Evolutionary conservation across 2,329 filamentous ascomycete genomes (phyloP), one percentile per base, ranked within the genome.

Genomic region (Penicillium digitatum): DNA sequence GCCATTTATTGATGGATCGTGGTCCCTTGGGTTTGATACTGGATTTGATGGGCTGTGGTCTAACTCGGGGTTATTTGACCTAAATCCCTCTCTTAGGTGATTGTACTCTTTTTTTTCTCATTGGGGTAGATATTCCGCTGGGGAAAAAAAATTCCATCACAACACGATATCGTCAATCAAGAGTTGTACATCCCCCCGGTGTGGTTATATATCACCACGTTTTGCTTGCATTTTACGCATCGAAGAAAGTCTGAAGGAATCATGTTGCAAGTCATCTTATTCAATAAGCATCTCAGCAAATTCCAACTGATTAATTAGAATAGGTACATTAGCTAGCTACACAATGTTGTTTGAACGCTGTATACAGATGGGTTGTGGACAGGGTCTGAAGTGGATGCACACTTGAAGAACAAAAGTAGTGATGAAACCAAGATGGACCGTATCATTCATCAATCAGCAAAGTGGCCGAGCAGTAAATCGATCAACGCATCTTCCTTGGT

Each of bases 1-100:
- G 70, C 70, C 70, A 0, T 73, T 73, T 34, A 67, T 73, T 27
- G 69, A 72, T 46, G 70, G 65, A 20, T 68, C 68, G 4, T 73
- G 70, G 70, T 69, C 70, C 8, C 58, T 62, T 18, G 70, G 70
- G 3, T 71, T 73, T 54, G 69, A 71, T 47, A 61, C 64, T 8
- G 68, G 67, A 2, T 61, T 68, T 37, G 66, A 72, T 44, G 60
- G 64, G n/a, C 55, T 64, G n/a, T 72, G 68, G 67, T 67, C 56
- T 39, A 56, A 65, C 37, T 65, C 55, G 10, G 60, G 60, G 5
- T 35, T 62, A 8, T 60, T 62, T 46, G 60, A 62, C 35, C 47
- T 50, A 5, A 58, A 58, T 39, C 38, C 53, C 5, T 12, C 47
- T 3, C 32, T 59, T 22, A 55, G 57, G 8, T 61, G 47, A 57